Conservation (phyloP, 2,329 filamentous ascomycete species). For the Phaeophleospora eucalypticola region DNA sequence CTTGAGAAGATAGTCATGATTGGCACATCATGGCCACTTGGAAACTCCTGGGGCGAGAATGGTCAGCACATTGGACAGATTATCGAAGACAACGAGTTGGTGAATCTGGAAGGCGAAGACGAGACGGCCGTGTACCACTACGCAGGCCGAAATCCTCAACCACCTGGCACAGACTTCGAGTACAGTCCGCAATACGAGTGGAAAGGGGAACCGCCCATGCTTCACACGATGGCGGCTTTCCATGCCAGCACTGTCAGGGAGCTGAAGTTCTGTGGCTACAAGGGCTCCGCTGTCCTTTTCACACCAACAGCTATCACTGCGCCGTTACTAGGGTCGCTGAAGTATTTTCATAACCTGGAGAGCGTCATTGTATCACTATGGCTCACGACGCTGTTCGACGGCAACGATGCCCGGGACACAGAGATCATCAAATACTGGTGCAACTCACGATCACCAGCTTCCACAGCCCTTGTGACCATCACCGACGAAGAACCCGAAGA, state of each 20-base stretch:
- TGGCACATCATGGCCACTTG: constrained; percentile 40
- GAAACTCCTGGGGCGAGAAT: constrained; percentile 43
- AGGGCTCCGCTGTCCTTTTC: constrained; percentile 41
- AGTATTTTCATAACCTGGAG: constrained; percentile 41
- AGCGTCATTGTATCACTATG: constrained; percentile 41
- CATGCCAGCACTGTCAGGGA: constrained; percentile 40
- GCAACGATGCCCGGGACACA: constrained; percentile 31
- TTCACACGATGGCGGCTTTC: constrained; percentile 40
- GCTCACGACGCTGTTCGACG: constrained; percentile 38
- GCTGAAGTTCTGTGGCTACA: constrained; percentile 48
- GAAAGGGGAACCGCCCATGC: constrained; percentile 36
- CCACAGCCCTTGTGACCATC: constrained; percentile 36
- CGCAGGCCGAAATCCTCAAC: constrained; percentile 18
- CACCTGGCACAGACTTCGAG: constrained; percentile 21
- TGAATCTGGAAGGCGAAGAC: constrained; percentile 32
- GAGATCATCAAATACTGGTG: constrained; percentile 46
- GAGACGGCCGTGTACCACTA: constrained; percentile 24
- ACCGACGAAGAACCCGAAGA: constrained; percentile 32
- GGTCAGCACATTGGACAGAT: constrained; percentile 31
- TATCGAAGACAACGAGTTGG: constrained; percentile 13
- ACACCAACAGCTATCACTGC: constrained; percentile 36
- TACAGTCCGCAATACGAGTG: constrained; percentile 41
- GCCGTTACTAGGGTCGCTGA: constrained; percentile 38
- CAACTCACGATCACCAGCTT: constrained; percentile 36
- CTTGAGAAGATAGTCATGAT: constrained; percentile 46